phyloP scores from a whole-genome alignment of 164 flowering plant genomes.

The Kalanchoe fedtschenkoi region DNA sequence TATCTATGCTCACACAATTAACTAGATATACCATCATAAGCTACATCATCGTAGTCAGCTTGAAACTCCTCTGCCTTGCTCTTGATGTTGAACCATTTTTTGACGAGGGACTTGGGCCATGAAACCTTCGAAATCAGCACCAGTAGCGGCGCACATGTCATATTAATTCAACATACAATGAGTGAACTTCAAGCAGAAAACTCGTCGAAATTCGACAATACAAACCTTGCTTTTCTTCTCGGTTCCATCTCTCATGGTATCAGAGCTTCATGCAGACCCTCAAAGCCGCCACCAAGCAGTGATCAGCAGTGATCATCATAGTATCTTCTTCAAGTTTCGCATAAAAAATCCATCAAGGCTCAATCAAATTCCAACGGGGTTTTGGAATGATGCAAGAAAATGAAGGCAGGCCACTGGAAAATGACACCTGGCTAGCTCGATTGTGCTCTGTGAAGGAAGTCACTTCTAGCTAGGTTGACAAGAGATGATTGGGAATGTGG shows the following conservation, averaged over 20 bases:
- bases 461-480: too few relatives aligned
- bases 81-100: conserved; percentile 10
- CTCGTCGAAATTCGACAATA: not conserved
- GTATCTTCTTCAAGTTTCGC: not conserved
- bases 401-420: not conserved
- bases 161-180: not conserved
- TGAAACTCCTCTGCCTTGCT: conserved; percentile 8
- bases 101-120: conserved; percentile 7
- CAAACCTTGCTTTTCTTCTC: conserved; percentile 9
- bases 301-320: not conserved
- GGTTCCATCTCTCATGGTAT: conserved; percentile 9
- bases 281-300: not conserved
- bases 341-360: not conserved
- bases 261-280: not conserved
- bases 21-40: not conserved
- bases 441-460: too few relatives aligned
- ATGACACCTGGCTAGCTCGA: too few relatives aligned
- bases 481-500: not conserved
- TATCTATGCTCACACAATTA: not conserved
- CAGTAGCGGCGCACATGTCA: not conserved
- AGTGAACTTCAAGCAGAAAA: not conserved
- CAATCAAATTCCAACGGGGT: too few relatives aligned
- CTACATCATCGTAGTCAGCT: not conserved
- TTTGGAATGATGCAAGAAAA: not conserved
- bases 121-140: conserved; percentile 2